phyloP scores from a whole-genome alignment of 2,329 filamentous ascomycete species.

The Botrytis fabae region DNA sequence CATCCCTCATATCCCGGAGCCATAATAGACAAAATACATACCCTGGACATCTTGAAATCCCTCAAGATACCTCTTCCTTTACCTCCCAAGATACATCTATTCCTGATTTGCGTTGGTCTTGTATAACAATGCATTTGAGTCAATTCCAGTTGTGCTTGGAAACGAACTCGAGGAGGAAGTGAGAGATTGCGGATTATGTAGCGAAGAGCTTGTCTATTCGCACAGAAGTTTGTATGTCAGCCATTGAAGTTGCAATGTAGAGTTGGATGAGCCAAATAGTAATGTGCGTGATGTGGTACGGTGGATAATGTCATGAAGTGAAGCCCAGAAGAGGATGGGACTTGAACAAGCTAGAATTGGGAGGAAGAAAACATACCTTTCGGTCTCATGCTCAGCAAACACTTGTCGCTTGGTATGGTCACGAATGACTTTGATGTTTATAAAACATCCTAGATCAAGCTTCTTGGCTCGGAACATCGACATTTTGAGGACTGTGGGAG shows the following conservation, averaged over 20 bases:
- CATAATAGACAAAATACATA: slow-evolving; percentile 52
- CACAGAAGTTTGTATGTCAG: slow-evolving; percentile 21
- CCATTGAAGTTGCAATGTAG: not conserved
- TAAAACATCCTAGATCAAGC: slow-evolving; percentile 82
- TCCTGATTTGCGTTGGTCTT: slow-evolving; percentile 87
- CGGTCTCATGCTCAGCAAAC: slow-evolving; percentile 81
- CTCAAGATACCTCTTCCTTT: slow-evolving; percentile 86
- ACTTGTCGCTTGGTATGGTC: slow-evolving; percentile 97
- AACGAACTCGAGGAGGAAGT: slow-evolving; percentile 76
- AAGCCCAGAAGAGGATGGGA: not conserved
- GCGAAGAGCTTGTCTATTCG: slow-evolving; percentile 79
- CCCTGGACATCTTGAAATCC: slow-evolving; percentile 88
- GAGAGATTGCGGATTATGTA: slow-evolving; percentile 94
- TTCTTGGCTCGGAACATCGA: slow-evolving; percentile 87
- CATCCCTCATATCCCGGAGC: not conserved
- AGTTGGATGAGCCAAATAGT: not conserved
- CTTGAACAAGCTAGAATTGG: not conserved
- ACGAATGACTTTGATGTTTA: slow-evolving; percentile 84
- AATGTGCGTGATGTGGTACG: not conserved
- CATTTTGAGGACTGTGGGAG: slow-evolving; percentile 51
- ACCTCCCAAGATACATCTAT: slow-evolving; percentile 90
- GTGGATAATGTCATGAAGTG: not conserved
- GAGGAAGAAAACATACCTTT: slow-evolving; percentile 57
- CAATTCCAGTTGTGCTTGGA: slow-evolving; percentile 89
- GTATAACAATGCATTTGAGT: slow-evolving; percentile 97